phyloP scores from a whole-genome alignment of 768 basidiomycete genomes.

The Leucocoprinus leucothites region DNA sequence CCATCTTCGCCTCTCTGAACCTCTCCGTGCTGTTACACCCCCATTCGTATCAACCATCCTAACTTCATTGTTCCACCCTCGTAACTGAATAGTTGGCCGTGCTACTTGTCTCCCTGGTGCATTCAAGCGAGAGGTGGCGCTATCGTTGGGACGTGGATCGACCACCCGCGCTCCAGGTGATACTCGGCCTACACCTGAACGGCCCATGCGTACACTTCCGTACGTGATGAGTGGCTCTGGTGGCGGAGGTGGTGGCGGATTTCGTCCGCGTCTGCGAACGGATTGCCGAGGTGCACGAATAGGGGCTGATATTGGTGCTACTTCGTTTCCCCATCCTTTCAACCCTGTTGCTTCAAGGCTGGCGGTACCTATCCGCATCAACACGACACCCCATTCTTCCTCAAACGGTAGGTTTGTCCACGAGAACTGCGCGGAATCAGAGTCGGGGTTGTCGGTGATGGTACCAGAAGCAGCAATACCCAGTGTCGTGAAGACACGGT shows the following conservation, averaged over 20 bases:
- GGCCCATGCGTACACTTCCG: slow-evolving; percentile 30
- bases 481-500: slow-evolving; percentile 58
- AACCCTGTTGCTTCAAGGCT: slow-evolving; percentile 74
- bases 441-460: slow-evolving; percentile 7
- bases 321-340: slow-evolving; percentile 72
- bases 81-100: background rate
- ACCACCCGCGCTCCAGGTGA: slow-evolving; percentile 16
- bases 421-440: slow-evolving; percentile 20
- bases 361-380: slow-evolving; percentile 71
- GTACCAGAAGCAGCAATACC: slow-evolving; percentile 23
- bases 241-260: slow-evolving; percentile 1
- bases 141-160: background rate
- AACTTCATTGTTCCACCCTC: slow-evolving; percentile 12
- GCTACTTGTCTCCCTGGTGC: background rate
- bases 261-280: slow-evolving; percentile 7
- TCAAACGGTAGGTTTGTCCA: slow-evolving; percentile 45
- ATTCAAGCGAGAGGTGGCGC: background rate
- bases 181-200: slow-evolving; percentile 27
- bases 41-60: slow-evolving; percentile 5
- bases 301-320: slow-evolving; percentile 44
- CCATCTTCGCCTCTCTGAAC: slow-evolving; percentile 26
- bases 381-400: slow-evolving; percentile 70
- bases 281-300: slow-evolving; percentile 5
- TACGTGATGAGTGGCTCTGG: slow-evolving; percentile 19
- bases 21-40: slow-evolving; percentile 25